Percentiles rank a stretch among this genome's conserved stretches.
Evolutionary conservation across 352 stramenopile species (phyloP).

Genomic region (Phytophthora gonapodyides): DNA sequence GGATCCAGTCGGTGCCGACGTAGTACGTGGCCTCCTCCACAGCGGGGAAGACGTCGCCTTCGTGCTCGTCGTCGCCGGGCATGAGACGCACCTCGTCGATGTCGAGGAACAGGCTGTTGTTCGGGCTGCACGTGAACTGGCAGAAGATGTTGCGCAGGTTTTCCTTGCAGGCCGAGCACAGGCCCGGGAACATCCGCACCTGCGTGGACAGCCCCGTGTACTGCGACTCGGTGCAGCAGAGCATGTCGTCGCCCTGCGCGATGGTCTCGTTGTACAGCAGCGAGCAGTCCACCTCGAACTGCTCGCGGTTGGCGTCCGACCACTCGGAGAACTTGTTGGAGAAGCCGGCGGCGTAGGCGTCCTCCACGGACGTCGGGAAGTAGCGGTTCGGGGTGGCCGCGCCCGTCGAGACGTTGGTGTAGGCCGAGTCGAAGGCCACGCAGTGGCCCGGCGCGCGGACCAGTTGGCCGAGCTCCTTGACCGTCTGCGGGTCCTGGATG

Average conservation of each 20-base stretch:
- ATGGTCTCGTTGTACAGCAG: conserved; percentile 67
- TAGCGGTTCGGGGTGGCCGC: conserved; percentile 60
- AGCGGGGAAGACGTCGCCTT: conserved; percentile 46
- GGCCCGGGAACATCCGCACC: conserved; percentile 59
- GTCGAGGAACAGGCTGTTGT: conserved; percentile 67
- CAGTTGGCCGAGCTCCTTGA: conserved; percentile 45
- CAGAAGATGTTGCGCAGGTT: conserved; percentile 74
- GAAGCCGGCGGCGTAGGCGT: conserved; percentile 50
- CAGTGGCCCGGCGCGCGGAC: conserved; percentile 51
- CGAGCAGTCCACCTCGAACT: conserved; percentile 67
- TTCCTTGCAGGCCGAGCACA: conserved; percentile 63
- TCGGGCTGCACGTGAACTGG: conserved; percentile 66
- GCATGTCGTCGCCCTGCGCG: conserved; percentile 45
- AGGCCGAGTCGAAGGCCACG: conserved; percentile 53
- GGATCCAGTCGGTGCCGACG: conserved; percentile 63
- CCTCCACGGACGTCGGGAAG: conserved; percentile 51
- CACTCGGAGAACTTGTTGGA: conserved; percentile 72
- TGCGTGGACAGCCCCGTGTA: conserved; percentile 62
- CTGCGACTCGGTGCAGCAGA: conserved; percentile 66
- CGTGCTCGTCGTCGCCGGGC: conserved; percentile 45
- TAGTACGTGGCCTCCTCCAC: conserved; percentile 65
- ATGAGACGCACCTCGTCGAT: conserved; percentile 59
- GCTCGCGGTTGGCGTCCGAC: conserved; percentile 51
- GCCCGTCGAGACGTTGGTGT: conserved; percentile 42
- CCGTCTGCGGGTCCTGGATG: conserved; percentile 42